Base-by-base conservation (phyloP, 768 basidiomycete genomes). In the Podaxis pistillaris region DNA sequence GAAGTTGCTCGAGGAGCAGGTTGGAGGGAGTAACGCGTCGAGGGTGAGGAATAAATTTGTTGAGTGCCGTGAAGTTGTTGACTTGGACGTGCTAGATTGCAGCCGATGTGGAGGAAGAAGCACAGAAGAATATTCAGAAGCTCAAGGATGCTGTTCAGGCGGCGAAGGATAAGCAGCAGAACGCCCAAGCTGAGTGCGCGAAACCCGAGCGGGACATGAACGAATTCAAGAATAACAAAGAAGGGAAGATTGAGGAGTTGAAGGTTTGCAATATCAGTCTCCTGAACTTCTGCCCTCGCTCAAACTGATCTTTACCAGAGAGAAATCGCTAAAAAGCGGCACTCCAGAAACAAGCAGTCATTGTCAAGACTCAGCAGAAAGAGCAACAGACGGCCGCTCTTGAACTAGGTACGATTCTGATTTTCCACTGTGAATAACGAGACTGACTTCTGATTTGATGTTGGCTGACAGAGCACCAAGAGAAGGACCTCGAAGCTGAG, bases 181-280 rank as follows among this genome's bases (percentile, higher is more conserved):
- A 76, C 5, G 93, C 94, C 0, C 78, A 88, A 54, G 86, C 81
- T 0, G 95, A 98, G 63, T 84, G 86, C 72, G 88, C 87, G 76
- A 91, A 89, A 69, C 86, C 98, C 24, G 94, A 98, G 76, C 89
- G 89, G 68, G 97, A 99, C 72, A 98, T 99, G 94, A 86, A 86
- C 59, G 97, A 98, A 78, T 98, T 99, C 81, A 96, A 97, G 79
- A 90, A 96, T 75, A 96, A 99, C 79, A 97, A 97, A 73, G 97
- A 98, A 55, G 94, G 94, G 53, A 98, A 98, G 76, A 91, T 93
- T 59, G 90, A 89, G 17, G 91, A 98, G 72, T 84, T 98, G 66
- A 97, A 96, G 80, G 96, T 91, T 62, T 51, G 78, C 63, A 28
- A 41, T 50, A 28, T 41, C 28, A 12, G 41, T 51, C 33, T 3